Base-by-base conservation (phyloP, 2,329 filamentous ascomycete genomes). In the Colletotrichum sp. region DNA sequence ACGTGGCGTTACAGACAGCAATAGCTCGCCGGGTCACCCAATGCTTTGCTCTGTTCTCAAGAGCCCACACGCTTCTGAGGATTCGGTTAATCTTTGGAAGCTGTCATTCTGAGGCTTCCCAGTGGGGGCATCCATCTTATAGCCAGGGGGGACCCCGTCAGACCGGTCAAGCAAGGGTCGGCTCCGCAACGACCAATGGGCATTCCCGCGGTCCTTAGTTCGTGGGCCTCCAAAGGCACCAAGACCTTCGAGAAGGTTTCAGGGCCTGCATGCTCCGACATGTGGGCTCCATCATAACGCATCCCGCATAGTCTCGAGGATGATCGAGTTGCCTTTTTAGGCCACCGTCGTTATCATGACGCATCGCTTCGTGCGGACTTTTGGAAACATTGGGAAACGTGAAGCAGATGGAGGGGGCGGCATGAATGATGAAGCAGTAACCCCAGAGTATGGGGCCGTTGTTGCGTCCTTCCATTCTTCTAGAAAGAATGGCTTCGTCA, bases 241-340 rank as follows among this genome's bases (percentile, higher is more conserved):
- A 57, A 69, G 59, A 57, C 65, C 72, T 78, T 78, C 77, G 72
- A 78, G 77, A 78, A 78, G 77, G 77, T 78, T 78, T 78, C 77
- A 78, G 75, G 69, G 34, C 76, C 76, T 49, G 60, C 62, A 66
- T 26, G 18, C 69, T 77, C 69, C 68, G 64, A 65, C 49, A 65
- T 39, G 34, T 64, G 49, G 30, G 59, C 39, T 55, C 69, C 69
- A 69, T 77, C 36, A 49, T 55, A 55, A 64, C 52, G 60, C 73
- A 77, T 73, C 69, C 70, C 28, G 60, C 76, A 77, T 74, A 52
- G 73, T 66, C 64, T 77, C 76, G 69, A 57, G 69, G 55, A 71
- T 64, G 63, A 74, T 67, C 34, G 69, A 76, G 69, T 69, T 77
- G 39, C 70, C 69, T 74, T 30, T 67, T 77, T 62, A 62, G 67